Conservation (phyloP, 768 basidiomycete species). For the Tulasnella sp. region DNA sequence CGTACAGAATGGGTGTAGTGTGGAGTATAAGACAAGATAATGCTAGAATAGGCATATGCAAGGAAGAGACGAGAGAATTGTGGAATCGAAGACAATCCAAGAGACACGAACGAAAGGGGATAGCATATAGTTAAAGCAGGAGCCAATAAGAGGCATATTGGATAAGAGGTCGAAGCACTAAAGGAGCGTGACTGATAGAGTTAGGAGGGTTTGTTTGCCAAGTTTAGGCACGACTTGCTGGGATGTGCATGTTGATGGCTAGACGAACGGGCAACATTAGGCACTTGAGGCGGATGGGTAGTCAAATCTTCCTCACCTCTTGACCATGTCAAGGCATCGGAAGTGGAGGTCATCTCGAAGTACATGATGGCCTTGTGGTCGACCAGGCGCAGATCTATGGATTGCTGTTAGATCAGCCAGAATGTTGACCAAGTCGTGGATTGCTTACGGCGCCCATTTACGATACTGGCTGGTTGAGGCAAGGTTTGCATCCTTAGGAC, state of each 20-base stretch:
- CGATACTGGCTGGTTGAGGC: conserved; percentile 83
- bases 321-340: conserved; percentile 85
- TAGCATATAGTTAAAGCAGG: not conserved
- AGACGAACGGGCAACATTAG: not conserved
- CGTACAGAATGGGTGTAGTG: not conserved
- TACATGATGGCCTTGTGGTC: conserved; percentile 91
- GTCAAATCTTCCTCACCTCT: conserved; percentile 50
- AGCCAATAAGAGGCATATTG: not conserved
- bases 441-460: conserved; percentile 72
- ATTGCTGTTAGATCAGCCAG: conserved; percentile 20
- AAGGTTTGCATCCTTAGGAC: conserved; percentile 93
- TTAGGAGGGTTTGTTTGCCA: not conserved
- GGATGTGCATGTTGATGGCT: conserved; percentile 90
- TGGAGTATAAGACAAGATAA: conserved; percentile 6
- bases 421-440: not conserved
- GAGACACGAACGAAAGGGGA: not conserved
- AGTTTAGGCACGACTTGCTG: conserved; percentile 33
- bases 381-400: conserved; percentile 72
- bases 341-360: conserved; percentile 78
- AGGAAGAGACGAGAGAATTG: not conserved
- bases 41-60: conserved; percentile 2
- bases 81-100: not conserved
- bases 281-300: no score
- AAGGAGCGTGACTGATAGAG: not conserved
- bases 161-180: not conserved